Evolutionary conservation across 768 basidiomycete species (phyloP), one percentile per base, ranked within the genome.

Genomic region (Mycena galopus): DNA sequence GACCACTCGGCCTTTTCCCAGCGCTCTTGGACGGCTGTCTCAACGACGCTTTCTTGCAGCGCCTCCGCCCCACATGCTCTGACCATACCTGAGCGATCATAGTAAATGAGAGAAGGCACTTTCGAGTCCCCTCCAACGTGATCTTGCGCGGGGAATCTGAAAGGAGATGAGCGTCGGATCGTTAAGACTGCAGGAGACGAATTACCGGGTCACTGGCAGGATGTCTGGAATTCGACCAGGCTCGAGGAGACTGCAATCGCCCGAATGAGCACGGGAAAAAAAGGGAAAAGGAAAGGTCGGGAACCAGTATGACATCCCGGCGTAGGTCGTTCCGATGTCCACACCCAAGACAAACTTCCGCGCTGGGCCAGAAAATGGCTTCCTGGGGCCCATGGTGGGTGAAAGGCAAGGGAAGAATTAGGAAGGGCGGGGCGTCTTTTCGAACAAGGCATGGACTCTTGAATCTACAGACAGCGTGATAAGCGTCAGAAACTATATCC

Each of bases 1-100:
- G 65, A 86, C 86, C 86, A 87, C 76, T 87, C 86, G 0, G 85
- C 83, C 67, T 84, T 88, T 32, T 75, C 75, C 86, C 86, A 88
- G 58, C 79, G 84, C 63, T 84, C 81, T 0, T 87, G 85, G 30
- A 84, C 84, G 4, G 86, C 87, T 61, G 50, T 76, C 56, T 85
- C 85, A 10, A 84, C 75, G 6, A 81, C 77, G 32, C 79, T 79
- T 53, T 85, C 85, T 44, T 81, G 78, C n/a, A 79, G 57, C 0
- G 88, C 86, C 69, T 87, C 87, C 1, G 86, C 86, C 0, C 88
- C 88, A 6, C 84, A 78, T 0, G 87, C 88, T 42, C 76, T 81
- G 4, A 84, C 78, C 0, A 44, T 39, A 2, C 86, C 87, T n/a
- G 79, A 69, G 11, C 72, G 63, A 67, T 88, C 87, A 69, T 89